These are phyloP conservation scores for Aspergillus jensenii DNA, from an alignment of 2,329 filamentous ascomycete species.

Conservation along the genomic window DNA sequence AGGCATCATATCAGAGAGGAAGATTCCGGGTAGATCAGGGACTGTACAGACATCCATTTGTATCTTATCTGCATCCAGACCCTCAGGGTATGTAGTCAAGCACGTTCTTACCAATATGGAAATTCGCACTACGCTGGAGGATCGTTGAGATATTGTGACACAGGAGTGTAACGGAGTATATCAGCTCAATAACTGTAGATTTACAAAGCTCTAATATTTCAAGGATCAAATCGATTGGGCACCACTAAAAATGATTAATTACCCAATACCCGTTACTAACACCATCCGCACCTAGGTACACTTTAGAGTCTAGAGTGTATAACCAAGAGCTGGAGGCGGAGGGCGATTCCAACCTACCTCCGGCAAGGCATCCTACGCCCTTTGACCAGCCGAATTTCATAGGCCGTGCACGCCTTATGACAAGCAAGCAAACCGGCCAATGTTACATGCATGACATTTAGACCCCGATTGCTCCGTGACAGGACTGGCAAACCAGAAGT, in stretches of 20 bases:
- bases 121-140: neutral
- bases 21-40: constrained; percentile 20
- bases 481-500: neutral
- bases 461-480: neutral
- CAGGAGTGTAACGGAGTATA: neutral
- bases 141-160: neutral
- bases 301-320: neutral
- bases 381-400: neutral
- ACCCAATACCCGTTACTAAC: neutral
- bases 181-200: neutral
- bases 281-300: too few species aligned
- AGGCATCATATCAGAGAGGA: constrained; percentile 78
- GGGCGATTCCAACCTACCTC: neutral
- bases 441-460: neutral
- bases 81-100: too few species aligned
- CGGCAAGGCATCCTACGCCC: neutral
- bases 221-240: neutral
- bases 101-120: too few species aligned
- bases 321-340: neutral
- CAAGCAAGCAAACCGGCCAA: neutral
- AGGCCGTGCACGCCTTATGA: neutral
- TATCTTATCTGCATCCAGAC: too few species aligned
- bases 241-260: neutral
- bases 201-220: neutral
- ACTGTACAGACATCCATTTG: too few species aligned